Base-by-base conservation (phyloP, 176 grass and related monocot genomes). In the Oryza coarctata region DNA sequence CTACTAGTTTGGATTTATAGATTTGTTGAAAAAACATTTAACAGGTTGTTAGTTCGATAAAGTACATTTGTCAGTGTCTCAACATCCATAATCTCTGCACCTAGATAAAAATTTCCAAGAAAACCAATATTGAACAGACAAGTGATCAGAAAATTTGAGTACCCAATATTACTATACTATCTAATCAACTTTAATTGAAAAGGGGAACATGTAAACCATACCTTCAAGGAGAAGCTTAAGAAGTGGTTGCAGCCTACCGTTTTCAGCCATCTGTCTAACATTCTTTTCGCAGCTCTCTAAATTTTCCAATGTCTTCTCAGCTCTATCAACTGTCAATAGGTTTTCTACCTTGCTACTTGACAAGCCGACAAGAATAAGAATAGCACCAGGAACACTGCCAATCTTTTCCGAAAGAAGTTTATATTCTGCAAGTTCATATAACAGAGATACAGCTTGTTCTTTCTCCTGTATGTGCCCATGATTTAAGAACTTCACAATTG, bases 191-290 rank as follows among this genome's bases (percentile, higher is more conserved):
- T 60, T 7, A 57, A 23, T 28, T 58, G 45, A 65, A 22, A 77
- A 78, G 44, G 14, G 62, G 43, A 81, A 17, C 9, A 72, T 67
- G 23, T 36, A 45, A n/a, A 78, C 44, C 23, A 80, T 92, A 95
- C 94, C 94, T 91, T 94, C 82, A 81, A 97, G 94, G n/a, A 97
- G 92, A 63, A 94, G 87, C 30, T 85, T 92, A 63, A 98, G 90
- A 85, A 98, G 90, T 35, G 95, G 95, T 55, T 89, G 92, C 72
- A 98, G 74, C 85, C 92, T 84, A 63, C 95, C 92, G 80, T 91
- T 98, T 87, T 98, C 95, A 79, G 95, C 92, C 95, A 98, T 98
- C 71, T 93, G 90, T 76, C 92, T 94, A 81, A 98, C 95, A 94
- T 98, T 98, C 75, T 89, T 91, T 86, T 98, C 95, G 70, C 84